Conservation (phyloP, 441 rosid species). For the Hura crepitans region DNA sequence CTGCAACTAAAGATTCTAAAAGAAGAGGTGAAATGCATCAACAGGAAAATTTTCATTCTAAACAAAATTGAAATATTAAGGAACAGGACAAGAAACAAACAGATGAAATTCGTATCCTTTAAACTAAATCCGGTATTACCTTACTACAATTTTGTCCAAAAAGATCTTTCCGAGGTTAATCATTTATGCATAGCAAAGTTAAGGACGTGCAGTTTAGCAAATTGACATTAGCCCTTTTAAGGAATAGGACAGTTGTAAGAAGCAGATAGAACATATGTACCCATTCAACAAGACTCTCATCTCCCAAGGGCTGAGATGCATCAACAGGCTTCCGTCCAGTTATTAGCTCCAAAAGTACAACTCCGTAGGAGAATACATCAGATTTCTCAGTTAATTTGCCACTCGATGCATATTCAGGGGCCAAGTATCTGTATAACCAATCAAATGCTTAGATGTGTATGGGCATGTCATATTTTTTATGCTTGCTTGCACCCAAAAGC, state of each 20-base stretch:
- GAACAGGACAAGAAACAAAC: background rate
- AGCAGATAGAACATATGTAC: constrained; percentile 33
- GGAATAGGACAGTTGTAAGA: constrained; percentile 3
- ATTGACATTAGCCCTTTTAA: constrained; percentile 2
- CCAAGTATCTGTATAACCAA: constrained; percentile 67
- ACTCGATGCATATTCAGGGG: constrained; percentile 96
- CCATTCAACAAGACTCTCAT: constrained; percentile 98
- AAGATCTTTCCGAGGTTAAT: constrained; percentile 3
- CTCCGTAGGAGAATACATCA: constrained; percentile 88
- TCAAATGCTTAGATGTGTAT: constrained; percentile 12
- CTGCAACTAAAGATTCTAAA: constrained; percentile 2
- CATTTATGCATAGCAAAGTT: constrained; percentile 9
- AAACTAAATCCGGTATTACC: background rate
- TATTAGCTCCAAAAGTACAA: constrained; percentile 86
- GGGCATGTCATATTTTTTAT: background rate
- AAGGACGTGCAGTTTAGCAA: constrained; percentile 4
- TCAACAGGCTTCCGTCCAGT: constrained; percentile 96
- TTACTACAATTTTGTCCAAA: background rate
- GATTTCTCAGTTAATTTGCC: constrained; percentile 97
- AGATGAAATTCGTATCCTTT: background rate
- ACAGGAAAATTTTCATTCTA: background rate
- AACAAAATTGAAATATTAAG: background rate
- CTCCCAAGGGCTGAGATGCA: constrained; percentile 75
- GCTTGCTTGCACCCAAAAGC: constrained; percentile 6
- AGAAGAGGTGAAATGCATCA: background rate